Conservation (phyloP, 169 alveolate genomes). For the Cryptosporidium canis region DNA sequence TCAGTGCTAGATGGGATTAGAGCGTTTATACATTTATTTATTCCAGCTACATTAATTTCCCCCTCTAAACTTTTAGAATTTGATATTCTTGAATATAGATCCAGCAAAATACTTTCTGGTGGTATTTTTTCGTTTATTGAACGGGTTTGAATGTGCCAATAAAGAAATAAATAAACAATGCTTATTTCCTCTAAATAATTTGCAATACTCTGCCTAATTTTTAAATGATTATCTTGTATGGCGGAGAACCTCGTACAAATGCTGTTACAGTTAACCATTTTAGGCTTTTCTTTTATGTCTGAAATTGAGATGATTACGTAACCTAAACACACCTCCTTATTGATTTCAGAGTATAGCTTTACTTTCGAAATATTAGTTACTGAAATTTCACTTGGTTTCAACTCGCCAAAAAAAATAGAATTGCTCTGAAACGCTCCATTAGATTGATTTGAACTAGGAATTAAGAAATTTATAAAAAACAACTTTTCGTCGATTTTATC, state of each 20-base stretch:
- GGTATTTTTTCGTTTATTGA: constrained; percentile 8
- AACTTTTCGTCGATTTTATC: not conserved
- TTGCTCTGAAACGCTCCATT: not conserved
- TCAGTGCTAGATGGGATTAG: not conserved
- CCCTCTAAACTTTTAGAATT: not conserved
- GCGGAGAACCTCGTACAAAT: not conserved
- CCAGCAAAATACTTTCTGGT: constrained; percentile 1
- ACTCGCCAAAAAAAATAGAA: not conserved
- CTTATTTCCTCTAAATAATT: constrained; percentile 16
- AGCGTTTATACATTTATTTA: not conserved
- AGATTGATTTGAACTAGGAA: not conserved
- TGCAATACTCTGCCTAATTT: not conserved
- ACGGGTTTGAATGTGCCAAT: constrained; percentile 22
- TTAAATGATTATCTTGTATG: not conserved
- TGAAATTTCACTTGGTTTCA: not conserved
- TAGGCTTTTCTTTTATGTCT: not conserved
- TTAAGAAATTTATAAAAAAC: not conserved
- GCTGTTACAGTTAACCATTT: not conserved
- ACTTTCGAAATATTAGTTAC: not conserved
- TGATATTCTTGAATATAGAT: not conserved
- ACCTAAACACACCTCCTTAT: not conserved
- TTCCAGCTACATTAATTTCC: not conserved
- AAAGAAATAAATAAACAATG: constrained; percentile 4
- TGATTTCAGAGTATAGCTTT: not conserved
- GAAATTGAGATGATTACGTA: not conserved